Evolutionary conservation across 495 filamentous ascomycete genomes (phyloP).

Genomic region (Pseudevernia furfuracea): DNA sequence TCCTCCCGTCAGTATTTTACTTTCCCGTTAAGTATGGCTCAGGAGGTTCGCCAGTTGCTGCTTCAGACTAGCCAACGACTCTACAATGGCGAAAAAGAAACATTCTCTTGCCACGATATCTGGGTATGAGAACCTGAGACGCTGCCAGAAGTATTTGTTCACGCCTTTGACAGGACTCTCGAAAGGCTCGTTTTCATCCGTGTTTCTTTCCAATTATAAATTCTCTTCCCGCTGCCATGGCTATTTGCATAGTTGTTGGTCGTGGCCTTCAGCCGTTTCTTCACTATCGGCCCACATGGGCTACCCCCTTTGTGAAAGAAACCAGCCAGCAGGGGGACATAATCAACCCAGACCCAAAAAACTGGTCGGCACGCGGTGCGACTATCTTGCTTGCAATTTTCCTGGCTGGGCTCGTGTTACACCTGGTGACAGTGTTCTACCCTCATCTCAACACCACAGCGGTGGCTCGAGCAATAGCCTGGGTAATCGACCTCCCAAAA

Average conservation of each 20-base stretch:
- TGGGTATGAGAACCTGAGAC: neutral
- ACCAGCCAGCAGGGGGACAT: slow-evolving; percentile 29
- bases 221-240: slow-evolving; percentile 36
- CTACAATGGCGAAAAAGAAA: neutral
- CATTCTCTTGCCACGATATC: neutral
- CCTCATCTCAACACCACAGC: slow-evolving; percentile 26
- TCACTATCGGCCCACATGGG: slow-evolving; percentile 41
- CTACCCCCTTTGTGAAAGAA: slow-evolving; percentile 42
- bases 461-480: slow-evolving; percentile 36
- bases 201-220: neutral
- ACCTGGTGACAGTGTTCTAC: slow-evolving; percentile 36
- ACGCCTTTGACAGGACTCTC: neutral
- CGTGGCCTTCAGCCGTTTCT: slow-evolving; percentile 32
- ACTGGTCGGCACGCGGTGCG: slow-evolving; percentile 30
- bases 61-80: neutral
- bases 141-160: neutral
- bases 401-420: slow-evolving; percentile 34
- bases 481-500: slow-evolving; percentile 35
- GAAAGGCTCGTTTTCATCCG: neutral
- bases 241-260: slow-evolving; percentile 34
- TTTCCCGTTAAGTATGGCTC: neutral
- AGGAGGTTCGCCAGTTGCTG: neutral
- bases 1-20: neutral
- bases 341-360: slow-evolving; percentile 26
- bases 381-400: slow-evolving; percentile 38